Base-by-base conservation (phyloP, 2,329 filamentous ascomycete genomes). In the Neofusicoccum parvum region DNA sequence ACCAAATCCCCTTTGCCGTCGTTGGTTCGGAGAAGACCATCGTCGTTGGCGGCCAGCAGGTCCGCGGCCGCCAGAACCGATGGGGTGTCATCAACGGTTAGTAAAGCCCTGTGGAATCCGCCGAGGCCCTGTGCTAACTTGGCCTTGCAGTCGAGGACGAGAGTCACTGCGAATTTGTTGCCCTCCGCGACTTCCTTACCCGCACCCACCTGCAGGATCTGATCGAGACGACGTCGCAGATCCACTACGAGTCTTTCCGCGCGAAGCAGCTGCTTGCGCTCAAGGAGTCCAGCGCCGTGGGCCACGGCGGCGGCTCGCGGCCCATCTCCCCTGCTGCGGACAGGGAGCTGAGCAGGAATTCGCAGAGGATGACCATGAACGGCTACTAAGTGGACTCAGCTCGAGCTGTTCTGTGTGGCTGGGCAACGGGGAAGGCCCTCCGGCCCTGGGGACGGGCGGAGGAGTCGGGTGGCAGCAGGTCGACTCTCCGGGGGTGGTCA, bases 241-340 rank as follows among this genome's bases (percentile, higher is more conserved):
- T 97, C 81, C 95, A 99, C 87, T 99, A 99, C 86, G 95, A 99
- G 86, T 96, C 93, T 67, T 99, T 99, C 94, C 94, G 95, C 81
- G 94, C 95, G 75, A 99, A 99, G 89, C 95, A 99, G 82, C 86
- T 99, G 75, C 84, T 99, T 77, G 95, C 95, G 66, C 87, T 99
- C 79, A 99, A 98, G 88, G 95, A 99, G 86, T 97, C 91, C 86
- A 96, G 92, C 77, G 92, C 92, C 72, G 91, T 89, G 70, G 83
- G 82, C 68, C 85, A 88, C 83, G 54, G 53, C 53, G 54, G 64
- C 23, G 88, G 90, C 70, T 95, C 92, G 84, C 87, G 94, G 79
- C 95, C 95, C 76, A 99, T 99, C 85, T 96, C 92, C 79, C 95
- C 95, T 67, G 87, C 93, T 68, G 94, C 95, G 65, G 95, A 99